phyloP scores from a whole-genome alignment of 108 stramenopile species.

The Skeletonema potamos region DNA sequence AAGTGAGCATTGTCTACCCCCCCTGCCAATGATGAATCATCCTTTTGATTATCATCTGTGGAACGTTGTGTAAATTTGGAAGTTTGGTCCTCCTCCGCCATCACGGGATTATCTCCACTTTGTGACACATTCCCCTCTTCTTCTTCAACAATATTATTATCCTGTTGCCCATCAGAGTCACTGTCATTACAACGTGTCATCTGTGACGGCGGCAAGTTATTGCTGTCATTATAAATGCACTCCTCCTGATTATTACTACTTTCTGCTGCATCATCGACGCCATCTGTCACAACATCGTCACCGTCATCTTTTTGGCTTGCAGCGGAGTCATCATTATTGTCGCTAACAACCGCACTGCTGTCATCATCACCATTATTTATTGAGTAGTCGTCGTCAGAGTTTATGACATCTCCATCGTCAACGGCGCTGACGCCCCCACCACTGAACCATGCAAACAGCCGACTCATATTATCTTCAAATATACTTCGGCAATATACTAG shows the following conservation, averaged over 20 bases:
- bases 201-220: background rate
- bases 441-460: slow-evolving; percentile 9
- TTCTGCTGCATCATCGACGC: background rate
- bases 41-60: background rate
- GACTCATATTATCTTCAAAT: slow-evolving; percentile 8
- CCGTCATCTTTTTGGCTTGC: background rate
- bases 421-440: background rate
- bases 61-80: background rate
- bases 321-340: background rate
- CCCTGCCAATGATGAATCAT: background rate
- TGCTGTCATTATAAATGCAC: background rate
- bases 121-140: background rate
- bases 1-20: background rate
- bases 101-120: background rate
- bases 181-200: background rate
- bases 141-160: background rate
- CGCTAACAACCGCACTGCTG: background rate
- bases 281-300: background rate
- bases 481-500: too few species aligned
- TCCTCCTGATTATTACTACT: background rate
- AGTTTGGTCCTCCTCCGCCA: background rate
- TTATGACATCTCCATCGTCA: background rate
- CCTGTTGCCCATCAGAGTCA: background rate
- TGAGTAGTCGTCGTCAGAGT: background rate
- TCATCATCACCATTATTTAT: background rate